Evolutionary conservation across 2,329 filamentous ascomycete species (phyloP), one percentile per base, ranked within the genome.

Genomic region (Dactylellina sp.): DNA sequence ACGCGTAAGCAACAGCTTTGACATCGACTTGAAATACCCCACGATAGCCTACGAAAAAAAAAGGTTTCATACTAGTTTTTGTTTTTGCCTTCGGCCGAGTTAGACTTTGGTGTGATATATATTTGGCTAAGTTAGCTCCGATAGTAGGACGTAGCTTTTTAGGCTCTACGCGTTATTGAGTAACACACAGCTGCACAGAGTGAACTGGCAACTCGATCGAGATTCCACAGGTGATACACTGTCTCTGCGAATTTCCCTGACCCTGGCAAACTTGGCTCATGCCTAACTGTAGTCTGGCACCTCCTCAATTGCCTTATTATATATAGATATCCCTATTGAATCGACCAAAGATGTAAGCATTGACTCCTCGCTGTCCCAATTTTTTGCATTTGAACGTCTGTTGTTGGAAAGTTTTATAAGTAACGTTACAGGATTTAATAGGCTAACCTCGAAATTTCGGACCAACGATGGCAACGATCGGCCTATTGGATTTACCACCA

Each of bases 201-300:
- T 18, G 16, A 32, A 55, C 50, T 11, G 9, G n/a, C n/a, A n/a
- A 40, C 50, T 16, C 28, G 2, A 25, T 16, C 28, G 2, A 25
- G 25, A 16, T 52, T 5, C 9, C 16, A 9, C 18, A 25, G n/a
- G 50, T 55, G 50, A 40, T 55, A 55, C 50, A 55, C 24, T 55
- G 50, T 55, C 18, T 55, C 35, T 25, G 18, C 22, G 11, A 50
- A n/a, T 28, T 50, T 50, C 16, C 46, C 46, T 50, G 16, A n/a
- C 46, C 20, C 28, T 32, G 22, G n/a, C n/a, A 40, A 40, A 40
- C 37, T 14, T 12, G 37, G 11, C 37, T 14, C 37, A 40, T 40
- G 37, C 37, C 37, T 40, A 40, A 40, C n/a, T 40, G 12, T 40
- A 40, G 37, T 12, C 37, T 40, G 9, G 37, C 37, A 40, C 37